These are phyloP conservation scores for Chrysochromulina parva DNA, from an alignment of 78 protist genomes.

Conservation along the genomic window DNA sequence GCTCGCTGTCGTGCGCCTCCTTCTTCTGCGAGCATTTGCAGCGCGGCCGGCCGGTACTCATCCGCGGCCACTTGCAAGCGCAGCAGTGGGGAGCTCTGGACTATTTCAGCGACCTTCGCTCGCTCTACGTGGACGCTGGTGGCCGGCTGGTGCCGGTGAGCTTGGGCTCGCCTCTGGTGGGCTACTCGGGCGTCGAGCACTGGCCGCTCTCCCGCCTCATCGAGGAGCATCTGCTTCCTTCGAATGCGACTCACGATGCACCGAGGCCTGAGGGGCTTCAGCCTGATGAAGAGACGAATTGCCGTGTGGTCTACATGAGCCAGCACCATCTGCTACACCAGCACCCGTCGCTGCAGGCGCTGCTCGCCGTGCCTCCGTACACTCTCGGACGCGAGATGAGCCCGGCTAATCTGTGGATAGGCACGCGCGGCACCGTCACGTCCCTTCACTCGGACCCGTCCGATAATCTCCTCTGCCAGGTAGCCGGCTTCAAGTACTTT, in stretches of 20 bases:
- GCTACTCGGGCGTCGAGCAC: neutral
- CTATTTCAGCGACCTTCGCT: neutral
- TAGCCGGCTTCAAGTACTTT: slow-evolving; percentile 66
- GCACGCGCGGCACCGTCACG: slow-evolving; percentile 70
- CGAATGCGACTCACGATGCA: neutral
- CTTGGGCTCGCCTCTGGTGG: neutral
- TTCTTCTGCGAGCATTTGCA: neutral
- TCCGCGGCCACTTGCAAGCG: neutral
- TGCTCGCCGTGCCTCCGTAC: neutral
- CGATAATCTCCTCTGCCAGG: slow-evolving; percentile 67
- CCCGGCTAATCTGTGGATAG: slow-evolving; percentile 59
- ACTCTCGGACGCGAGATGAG: neutral
- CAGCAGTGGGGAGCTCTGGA: neutral
- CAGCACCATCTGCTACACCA: slow-evolving; percentile 20
- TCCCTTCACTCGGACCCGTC: slow-evolving; percentile 66
- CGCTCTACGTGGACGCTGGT: neutral
- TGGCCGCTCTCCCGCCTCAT: neutral
- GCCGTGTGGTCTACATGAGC: slow-evolving; percentile 1
- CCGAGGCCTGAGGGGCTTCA: neutral
- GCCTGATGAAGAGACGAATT: neutral
- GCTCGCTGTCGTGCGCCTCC: neutral
- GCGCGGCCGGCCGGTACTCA: neutral
- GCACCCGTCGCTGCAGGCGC: neutral
- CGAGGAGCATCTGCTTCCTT: neutral
- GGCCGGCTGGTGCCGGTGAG: neutral